A percentile compares a stretch with the other conserved stretches of the same genome.
Evolutionary conservation across 1,284 basidiomycete genomes (phyloP).

Genomic region (Baeospora myosura): DNA sequence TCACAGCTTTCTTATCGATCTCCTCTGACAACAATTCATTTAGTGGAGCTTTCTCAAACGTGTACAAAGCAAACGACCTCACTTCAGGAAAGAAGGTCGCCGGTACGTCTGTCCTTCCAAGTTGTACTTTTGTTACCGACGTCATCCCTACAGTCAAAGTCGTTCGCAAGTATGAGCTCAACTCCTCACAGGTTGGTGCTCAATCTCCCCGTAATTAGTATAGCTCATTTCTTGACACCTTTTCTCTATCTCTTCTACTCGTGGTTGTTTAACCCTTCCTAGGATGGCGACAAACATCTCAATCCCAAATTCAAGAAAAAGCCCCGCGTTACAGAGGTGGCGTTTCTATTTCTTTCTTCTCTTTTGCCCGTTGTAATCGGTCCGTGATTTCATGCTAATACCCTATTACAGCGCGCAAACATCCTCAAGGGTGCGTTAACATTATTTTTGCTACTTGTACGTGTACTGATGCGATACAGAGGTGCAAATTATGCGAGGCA

Average conservation of each 20-base stretch:
- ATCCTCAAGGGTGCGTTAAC: conserved; percentile 77
- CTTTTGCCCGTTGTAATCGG: conserved; percentile 12
- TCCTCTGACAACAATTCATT: conserved; percentile 10
- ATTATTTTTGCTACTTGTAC: neutral
- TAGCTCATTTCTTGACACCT: conserved; percentile 14
- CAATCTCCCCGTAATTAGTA: conserved; percentile 11
- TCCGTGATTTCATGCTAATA: too few relatives aligned
- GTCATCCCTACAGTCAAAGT: conserved; percentile 69
- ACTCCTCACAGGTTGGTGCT: conserved; percentile 85
- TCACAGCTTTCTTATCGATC: conserved; percentile 13
- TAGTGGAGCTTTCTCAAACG: conserved; percentile 96
- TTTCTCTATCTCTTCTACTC: conserved; percentile 7
- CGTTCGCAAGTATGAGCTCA: conserved; percentile 95
- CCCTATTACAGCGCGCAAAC: conserved; percentile 76
- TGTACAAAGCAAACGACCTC: conserved; percentile 88
- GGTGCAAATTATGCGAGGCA: conserved; percentile 99
- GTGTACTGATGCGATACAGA: conserved; percentile 40
- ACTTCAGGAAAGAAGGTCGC: conserved; percentile 80
- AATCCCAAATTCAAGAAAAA: conserved; percentile 92
- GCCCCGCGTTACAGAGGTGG: conserved; percentile 94
- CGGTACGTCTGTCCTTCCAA: conserved; percentile 38
- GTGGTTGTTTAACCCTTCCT: conserved; percentile 14
- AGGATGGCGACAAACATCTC: conserved; percentile 89
- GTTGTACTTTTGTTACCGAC: conserved; percentile 4
- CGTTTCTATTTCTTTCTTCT: conserved; percentile 26